Base-by-base conservation (phyloP, 345 rosid genomes). In the Excoecaria agallocha region DNA sequence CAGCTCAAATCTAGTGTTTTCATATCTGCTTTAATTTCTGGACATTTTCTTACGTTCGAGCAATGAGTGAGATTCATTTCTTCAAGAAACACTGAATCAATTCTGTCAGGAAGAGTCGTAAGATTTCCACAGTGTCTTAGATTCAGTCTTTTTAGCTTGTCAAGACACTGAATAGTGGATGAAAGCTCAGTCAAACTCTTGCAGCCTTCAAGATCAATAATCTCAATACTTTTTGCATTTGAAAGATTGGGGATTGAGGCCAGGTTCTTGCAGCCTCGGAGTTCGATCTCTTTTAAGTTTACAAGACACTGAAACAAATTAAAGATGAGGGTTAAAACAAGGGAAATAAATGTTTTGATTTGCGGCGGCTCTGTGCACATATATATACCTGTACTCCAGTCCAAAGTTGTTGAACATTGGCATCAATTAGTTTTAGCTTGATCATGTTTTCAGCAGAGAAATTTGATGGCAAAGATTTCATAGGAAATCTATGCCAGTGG, bases 401-500 rank as follows among this genome's bases (percentile, higher is more conserved):
- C 68, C 78, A 68, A 35, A 75, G 73, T 57, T 11, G 67, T 58
- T 68, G 37, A 9, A 68, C 49, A 0, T 50, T 48, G 49, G 73
- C 59, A 0, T 35, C 15, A 19, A 45, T 43, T 46, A 75, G 55
- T 39, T 46, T 35, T 16, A 75, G 67, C 12, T 11, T 30, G 7
- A 68, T 72, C 3, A 68, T 68, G 60, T 58, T 68, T 5, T 59
- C 59, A 1, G 78, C 41, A 19, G 8, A 24, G 66, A 59, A 59
- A 30, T 54, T 68, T 48, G 73, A 68, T 48, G 66, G 73, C 54
- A 60, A 68, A 56, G 68, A 38, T 19, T 63, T 63, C 68, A 38
- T 1, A 63, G 68, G 68, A 39, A 13, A 63, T n/a, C 12, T 35
- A 19, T 63, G 12, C 80, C 83, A 80, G 12, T 39, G 50, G 12